Evolutionary conservation across 2,329 filamentous ascomycete genomes (phyloP).

Genomic region (Colletotrichum musicola): DNA sequence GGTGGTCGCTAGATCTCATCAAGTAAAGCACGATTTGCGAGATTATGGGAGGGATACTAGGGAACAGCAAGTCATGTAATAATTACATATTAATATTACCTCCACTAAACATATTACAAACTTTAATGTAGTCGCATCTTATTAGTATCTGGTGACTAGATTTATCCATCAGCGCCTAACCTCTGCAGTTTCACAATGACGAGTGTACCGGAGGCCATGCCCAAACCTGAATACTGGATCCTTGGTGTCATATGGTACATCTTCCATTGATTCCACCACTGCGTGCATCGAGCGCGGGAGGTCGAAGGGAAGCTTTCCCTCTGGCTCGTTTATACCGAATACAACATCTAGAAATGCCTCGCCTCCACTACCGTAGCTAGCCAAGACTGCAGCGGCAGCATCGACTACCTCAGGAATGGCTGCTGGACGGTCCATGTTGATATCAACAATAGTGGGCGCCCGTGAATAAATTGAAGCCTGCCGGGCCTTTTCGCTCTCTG

Average conservation of each 20-base stretch:
- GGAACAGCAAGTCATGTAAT: too few relatives aligned
- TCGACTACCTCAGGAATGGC: conserved; percentile 57
- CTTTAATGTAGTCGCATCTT: too few relatives aligned
- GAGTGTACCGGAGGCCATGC: conserved; percentile 42
- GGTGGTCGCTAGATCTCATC: too few relatives aligned
- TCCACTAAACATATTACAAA: too few relatives aligned
- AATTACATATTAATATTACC: too few relatives aligned
- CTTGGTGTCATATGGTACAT: conserved; percentile 47
- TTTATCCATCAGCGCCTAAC: too few relatives aligned
- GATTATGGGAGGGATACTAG: too few relatives aligned
- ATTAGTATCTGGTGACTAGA: too few relatives aligned
- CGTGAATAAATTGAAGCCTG: conserved; percentile 51
- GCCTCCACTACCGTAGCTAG: conserved; percentile 54
- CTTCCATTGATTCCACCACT: conserved; percentile 49
- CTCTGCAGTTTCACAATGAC: too few relatives aligned
- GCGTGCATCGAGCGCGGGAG: conserved; percentile 58
- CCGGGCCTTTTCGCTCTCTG: conserved; percentile 43
- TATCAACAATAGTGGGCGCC: conserved; percentile 57
- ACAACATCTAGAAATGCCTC: conserved; percentile 60
- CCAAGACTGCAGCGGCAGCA: conserved; percentile 53
- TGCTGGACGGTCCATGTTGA: conserved; percentile 56
- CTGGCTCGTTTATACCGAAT: conserved; percentile 52
- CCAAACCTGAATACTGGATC: conserved; percentile 48
- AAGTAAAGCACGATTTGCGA: too few relatives aligned
- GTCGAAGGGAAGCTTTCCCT: conserved; percentile 60